Evolutionary conservation across 371 early-diverging fungal species (phyloP), one percentile per base, ranked within the genome.

Genomic region (Zychaea mexicana): DNA sequence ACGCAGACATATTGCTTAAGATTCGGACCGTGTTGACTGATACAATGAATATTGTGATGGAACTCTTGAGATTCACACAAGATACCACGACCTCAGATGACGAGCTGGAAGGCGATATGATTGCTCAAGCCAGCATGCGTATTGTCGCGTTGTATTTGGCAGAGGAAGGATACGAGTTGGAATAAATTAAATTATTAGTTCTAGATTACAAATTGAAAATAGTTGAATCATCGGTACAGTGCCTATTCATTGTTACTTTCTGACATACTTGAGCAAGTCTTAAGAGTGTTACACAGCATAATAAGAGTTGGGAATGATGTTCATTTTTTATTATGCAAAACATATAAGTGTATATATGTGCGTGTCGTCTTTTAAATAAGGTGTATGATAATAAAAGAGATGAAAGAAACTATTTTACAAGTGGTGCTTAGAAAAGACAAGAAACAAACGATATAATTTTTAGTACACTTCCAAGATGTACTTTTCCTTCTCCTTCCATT

Each of bases 401-500:
- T n/a, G n/a, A n/a, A n/a, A n/a, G n/a, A n/a, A n/a, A n/a, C n/a
- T n/a, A n/a, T n/a, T n/a, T n/a, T n/a, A n/a, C n/a, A n/a, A n/a
- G n/a, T n/a, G 22, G 24, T 49, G n/a, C 1, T 22, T 49, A 24
- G 3, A 6, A 4, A 49, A 12, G 49, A 38, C 9, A 57, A 27
- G 26, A 46, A 63, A 31, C 19, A 28, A 49, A 17, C 5, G n/a
- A 49, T 58, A 24, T 32, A 42, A 54, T 45, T 49, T 46, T 62
- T 87, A 94, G 79, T 95, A 94, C 13, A 96, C 96, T 78, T 96
- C 96, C 49, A 96, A 83, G 21, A 95, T 88, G 71, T 95, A 96
- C 67, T 90, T 84, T 76, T 95, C 96, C 72, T 89, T 85, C 75
- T 96, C 94, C 83, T 96, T 96, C 84, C 95, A 84, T 78, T 88